Evolutionary conservation across 2,329 filamentous ascomycete species (phyloP).

Genomic region (Macrophomina pseudophaseolina): DNA sequence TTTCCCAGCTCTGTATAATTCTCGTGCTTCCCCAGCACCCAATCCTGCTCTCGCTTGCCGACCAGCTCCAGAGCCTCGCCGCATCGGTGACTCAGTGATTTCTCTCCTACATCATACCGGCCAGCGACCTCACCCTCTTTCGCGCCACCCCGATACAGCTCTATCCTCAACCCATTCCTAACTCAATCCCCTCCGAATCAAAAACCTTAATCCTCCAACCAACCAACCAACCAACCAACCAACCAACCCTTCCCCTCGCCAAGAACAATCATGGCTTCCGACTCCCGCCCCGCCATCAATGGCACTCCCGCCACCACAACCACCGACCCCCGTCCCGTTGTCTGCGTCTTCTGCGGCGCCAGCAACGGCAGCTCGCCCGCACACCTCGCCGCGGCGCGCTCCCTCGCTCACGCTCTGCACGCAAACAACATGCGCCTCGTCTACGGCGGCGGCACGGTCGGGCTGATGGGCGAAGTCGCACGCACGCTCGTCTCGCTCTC

Average conservation of each 20-base stretch:
- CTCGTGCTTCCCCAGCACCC: not conserved
- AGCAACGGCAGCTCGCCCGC: conserved; percentile 72
- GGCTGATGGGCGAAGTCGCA: conserved; percentile 94
- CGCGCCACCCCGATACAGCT: no score
- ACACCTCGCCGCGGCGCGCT: conserved; percentile 78
- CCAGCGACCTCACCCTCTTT: not conserved
- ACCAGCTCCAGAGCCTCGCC: not conserved
- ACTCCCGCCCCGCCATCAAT: conserved; percentile 3
- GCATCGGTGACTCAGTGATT: not conserved
- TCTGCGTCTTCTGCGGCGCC: conserved; percentile 95
- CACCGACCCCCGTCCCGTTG: conserved; percentile 61
- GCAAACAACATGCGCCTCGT: conserved; percentile 80
- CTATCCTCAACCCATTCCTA: no score
- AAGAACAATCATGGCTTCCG: conserved; percentile 32
- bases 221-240: no score
- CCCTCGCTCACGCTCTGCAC: conserved; percentile 76
- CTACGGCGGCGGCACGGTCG: conserved; percentile 92
- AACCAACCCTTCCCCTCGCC: not conserved
- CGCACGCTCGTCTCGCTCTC: conserved; percentile 82
- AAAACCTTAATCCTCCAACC: not conserved
- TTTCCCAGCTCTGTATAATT: not conserved
- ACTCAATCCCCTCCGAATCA: not conserved
- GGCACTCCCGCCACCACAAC: conserved; percentile 28
- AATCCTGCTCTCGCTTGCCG: not conserved
- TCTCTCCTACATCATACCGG: not conserved